Percentiles rank a stretch among this genome's conserved stretches.
Conservation (phyloP, 2,329 filamentous ascomycete species). For the Aaosphaeria arxii region DNA sequence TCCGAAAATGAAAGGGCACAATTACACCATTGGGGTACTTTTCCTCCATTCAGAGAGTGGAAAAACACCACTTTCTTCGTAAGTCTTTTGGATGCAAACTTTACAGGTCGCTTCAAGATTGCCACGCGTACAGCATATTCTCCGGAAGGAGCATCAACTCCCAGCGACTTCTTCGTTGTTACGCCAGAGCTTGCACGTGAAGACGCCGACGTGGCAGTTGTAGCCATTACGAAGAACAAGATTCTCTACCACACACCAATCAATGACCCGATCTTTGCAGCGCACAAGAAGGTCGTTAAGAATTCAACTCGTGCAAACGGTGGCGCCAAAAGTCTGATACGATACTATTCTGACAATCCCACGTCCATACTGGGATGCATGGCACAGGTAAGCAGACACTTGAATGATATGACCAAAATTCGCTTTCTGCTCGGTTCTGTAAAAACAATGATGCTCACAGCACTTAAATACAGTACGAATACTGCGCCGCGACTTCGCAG, state of each 20-base stretch:
- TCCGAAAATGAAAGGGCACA: background rate
- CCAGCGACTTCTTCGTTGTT: background rate
- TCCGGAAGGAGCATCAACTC: no score
- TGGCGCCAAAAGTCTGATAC: background rate
- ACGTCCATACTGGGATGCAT: background rate
- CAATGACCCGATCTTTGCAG: slow-evolving; percentile 5
- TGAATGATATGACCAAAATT: no score
- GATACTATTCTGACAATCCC: background rate
- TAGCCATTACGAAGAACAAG: background rate
- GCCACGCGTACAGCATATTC: no score
- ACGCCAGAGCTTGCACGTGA: background rate
- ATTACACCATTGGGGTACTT: background rate
- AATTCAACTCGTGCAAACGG: background rate
- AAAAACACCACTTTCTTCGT: background rate
- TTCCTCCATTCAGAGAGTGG: background rate
- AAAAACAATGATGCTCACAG: no score
- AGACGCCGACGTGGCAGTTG: background rate
- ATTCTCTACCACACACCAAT: slow-evolving; percentile 1
- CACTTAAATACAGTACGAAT: no score
- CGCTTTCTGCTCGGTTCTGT: no score
- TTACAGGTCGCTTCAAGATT: background rate
- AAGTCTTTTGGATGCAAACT: background rate
- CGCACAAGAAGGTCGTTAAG: slow-evolving; percentile 1
- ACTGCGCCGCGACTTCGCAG: no score
- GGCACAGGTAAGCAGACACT: background rate